phyloP scores from a whole-genome alignment of 371 early-diverging fungal species.

The Apophysomyces trapeziformis region DNA sequence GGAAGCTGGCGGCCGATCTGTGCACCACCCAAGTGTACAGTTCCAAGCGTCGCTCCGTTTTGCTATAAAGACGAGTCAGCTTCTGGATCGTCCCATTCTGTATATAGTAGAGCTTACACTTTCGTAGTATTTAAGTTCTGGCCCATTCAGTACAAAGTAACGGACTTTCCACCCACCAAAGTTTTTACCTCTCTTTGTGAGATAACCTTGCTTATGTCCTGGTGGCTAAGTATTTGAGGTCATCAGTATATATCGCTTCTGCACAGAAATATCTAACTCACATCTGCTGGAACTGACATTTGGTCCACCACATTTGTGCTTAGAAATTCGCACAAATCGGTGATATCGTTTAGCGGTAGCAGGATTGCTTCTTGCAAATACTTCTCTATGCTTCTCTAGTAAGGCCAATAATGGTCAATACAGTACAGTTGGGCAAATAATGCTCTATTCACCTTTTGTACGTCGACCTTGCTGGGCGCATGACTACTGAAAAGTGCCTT shows the following conservation, averaged over 20 bases:
- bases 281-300: conserved; percentile 9
- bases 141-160: conserved; percentile 72
- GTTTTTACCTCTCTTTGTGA: conserved; percentile 85
- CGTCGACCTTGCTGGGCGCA: conserved; percentile 68
- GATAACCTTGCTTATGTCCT: conserved; percentile 74
- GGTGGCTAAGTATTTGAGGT: conserved; percentile 14
- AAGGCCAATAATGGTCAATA: conserved; percentile 7
- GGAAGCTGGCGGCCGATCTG: conserved; percentile 57
- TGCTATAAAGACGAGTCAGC: conserved; percentile 16
- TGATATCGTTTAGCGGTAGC: conserved; percentile 56
- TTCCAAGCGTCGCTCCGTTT: conserved; percentile 54
- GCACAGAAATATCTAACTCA: conserved; percentile 8
- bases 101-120: conserved; percentile 14
- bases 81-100: neutral
- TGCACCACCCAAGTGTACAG: conserved; percentile 50
- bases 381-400: conserved; percentile 66
- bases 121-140: conserved; percentile 76
- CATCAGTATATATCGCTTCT: neutral
- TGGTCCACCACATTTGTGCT: conserved; percentile 60
- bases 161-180: conserved; percentile 90
- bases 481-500: conserved; percentile 76
- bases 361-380: conserved; percentile 69
- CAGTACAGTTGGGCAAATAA: neutral
- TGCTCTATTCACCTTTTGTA: conserved; percentile 38
- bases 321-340: conserved; percentile 70